Evolutionary conservation across 257 asterid species (phyloP).

Genomic region (Datura wrightii): DNA sequence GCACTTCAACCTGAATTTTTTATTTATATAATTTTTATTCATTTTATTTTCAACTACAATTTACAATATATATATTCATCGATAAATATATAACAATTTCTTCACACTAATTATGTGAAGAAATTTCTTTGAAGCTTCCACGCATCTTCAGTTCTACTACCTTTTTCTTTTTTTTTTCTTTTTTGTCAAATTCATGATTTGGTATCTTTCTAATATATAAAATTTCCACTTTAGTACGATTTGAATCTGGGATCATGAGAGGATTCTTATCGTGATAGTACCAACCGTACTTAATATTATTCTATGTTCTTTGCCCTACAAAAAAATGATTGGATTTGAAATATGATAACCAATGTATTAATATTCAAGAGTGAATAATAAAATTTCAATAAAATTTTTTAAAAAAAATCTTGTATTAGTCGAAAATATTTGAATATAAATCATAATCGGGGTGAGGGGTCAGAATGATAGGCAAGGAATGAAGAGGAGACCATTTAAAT

Average conservation of each 20-base stretch:
- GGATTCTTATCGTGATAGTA: not conserved
- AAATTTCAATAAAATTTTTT: not conserved
- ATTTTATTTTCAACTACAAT: no score
- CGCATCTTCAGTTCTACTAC: not conserved
- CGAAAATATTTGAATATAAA: no score
- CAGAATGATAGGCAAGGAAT: no score
- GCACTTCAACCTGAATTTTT: no score
- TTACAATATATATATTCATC: no score
- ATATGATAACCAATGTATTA: not conserved
- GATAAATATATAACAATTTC: no score
- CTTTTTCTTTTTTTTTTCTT: not conserved
- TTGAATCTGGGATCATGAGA: not conserved
- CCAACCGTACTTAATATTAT: not conserved
- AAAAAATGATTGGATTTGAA: not conserved
- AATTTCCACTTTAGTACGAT: not conserved
- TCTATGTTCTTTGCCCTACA: not conserved
- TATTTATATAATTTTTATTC: no score
- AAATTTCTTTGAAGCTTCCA: conserved; percentile 9
- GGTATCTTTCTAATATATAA: not conserved
- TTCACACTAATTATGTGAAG: not conserved
- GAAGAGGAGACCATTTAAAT: no score
- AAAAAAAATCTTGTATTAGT: no score
- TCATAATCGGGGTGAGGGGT: no score
- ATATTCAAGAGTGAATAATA: not conserved
- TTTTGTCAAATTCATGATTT: not conserved